phyloP scores from a whole-genome alignment of 257 asterid species.

The Scutellaria minor region DNA sequence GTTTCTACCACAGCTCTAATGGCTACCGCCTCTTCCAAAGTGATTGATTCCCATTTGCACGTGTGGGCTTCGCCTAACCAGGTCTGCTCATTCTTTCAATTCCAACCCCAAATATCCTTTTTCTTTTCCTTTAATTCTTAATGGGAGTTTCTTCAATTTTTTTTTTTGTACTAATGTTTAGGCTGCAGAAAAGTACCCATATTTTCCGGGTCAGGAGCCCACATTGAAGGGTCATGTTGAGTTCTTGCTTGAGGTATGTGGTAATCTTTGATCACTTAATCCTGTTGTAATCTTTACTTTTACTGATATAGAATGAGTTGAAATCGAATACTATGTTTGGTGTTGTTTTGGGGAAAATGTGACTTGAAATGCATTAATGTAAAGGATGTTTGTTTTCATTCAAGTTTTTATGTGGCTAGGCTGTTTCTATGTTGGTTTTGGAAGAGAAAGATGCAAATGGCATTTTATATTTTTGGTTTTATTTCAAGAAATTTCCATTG shows the following conservation, averaged over 20 bases:
- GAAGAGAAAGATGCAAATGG: not conserved
- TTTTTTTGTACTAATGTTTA: conserved; percentile 30
- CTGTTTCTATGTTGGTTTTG: not conserved
- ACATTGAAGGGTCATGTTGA: conserved; percentile 72
- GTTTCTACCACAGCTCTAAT: conserved; percentile 38
- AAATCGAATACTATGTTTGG: not conserved
- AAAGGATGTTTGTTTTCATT: not conserved
- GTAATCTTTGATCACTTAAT: too few species aligned
- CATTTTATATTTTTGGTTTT: not conserved
- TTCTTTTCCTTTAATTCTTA: not conserved
- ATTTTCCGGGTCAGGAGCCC: conserved; percentile 90
- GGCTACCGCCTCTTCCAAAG: conserved; percentile 44
- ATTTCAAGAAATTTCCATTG: not conserved
- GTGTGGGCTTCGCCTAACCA: conserved; percentile 85
- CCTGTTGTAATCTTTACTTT: too few species aligned
- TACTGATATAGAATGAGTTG: not conserved
- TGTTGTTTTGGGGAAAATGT: not conserved
- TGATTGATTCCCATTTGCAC: conserved; percentile 89
- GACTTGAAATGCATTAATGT: not conserved
- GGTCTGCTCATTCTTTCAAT: conserved; percentile 36
- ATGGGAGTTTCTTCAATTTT: not conserved
- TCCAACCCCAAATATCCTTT: not conserved
- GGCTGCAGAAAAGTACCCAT: conserved; percentile 81
- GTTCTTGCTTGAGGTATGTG: conserved; percentile 65
- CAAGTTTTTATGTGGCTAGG: too few species aligned